Evolutionary conservation across 192 early-diverging fungal genomes (phyloP).

Genomic region (Podila minutissima): DNA sequence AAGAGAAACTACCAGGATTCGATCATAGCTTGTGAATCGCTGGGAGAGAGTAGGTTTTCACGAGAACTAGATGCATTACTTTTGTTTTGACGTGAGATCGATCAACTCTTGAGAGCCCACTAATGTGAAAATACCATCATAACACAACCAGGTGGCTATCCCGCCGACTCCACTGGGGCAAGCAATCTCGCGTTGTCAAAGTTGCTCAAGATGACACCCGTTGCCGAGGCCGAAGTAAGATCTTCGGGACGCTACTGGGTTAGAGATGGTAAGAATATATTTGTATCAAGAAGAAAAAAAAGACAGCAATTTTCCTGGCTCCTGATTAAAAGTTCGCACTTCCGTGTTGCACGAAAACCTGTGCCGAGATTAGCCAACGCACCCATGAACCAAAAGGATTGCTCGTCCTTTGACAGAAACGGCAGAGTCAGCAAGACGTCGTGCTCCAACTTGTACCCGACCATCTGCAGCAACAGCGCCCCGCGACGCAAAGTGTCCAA

Average conservation of each 20-base stretch:
- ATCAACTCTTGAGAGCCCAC: too few species aligned
- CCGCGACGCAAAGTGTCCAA: neutral
- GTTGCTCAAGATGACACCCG: slow-evolving; percentile 12
- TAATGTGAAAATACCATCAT: neutral
- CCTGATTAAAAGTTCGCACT: too few species aligned
- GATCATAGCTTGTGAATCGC: neutral
- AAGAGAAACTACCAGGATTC: slow-evolving; percentile 13
- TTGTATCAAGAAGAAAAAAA: too few species aligned
- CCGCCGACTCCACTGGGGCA: neutral
- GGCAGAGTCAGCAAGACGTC: neutral
- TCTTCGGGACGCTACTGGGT: slow-evolving; percentile 4
- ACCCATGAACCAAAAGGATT: neutral
- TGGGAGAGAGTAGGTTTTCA: slow-evolving; percentile 15
- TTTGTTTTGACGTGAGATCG: neutral
- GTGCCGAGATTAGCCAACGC: neutral
- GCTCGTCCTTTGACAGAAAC: slow-evolving; percentile 12
- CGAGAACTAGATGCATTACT: neutral
- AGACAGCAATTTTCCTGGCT: too few species aligned
- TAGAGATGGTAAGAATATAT: neutral
- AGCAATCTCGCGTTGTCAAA: neutral
- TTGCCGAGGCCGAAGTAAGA: slow-evolving; percentile 13
- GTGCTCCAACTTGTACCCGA: slow-evolving; percentile 1
- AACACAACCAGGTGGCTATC: neutral
- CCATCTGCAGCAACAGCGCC: slow-evolving; percentile 14
- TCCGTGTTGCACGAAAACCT: too few species aligned